Evolutionary conservation across 371 early-diverging fungal genomes (phyloP), one percentile per base, ranked within the genome.

Genomic region (Mucor circinelloides): DNA sequence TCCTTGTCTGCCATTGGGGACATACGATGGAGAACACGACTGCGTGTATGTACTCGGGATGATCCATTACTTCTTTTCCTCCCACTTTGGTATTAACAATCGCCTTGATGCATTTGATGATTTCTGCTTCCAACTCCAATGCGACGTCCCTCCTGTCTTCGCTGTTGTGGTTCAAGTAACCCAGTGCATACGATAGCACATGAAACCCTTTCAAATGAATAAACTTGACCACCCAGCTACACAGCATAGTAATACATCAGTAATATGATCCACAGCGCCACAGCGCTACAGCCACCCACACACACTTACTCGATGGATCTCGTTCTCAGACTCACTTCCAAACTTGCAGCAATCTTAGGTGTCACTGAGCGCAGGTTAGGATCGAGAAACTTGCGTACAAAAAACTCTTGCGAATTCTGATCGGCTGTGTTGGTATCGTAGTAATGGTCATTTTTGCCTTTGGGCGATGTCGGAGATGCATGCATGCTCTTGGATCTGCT

Each of bases 51-150:
- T 87, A 88, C 17, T 80, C 73, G 4, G 90, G 85, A 60, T 87
- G 78, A 36, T 82, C 74, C 67, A 93, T 76, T 13, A 87, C 90
- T 69, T 92, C 93, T 63, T 85, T 84, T 2, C 85, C 88, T 23
- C 76, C 63, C 69, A 73, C 80, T 62, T 77, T 84, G 60, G 87
- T 85, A 63, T 91, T 91, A 32, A 91, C 79, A n/a, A 93, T 70
- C 0, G 89, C 83, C 63, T 92, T 92, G 58, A 92, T 82, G 70
- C 92, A 91, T 68, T 88, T 89, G 19, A 90, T 83, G 54, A 93
- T 87, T 73, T 90, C 93, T 34, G 86, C 71, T 71, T 94, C 94
- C 66, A 91, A 78, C 48, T 88, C 84, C 6, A 90, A 69, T 60
- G 88, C 89, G 19, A 76, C 73, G 23, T 86, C 87, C 58, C 78